These are phyloP conservation scores for Abrus precatorius DNA, from an alignment of 306 rosid species.

Conservation along the genomic window DNA sequence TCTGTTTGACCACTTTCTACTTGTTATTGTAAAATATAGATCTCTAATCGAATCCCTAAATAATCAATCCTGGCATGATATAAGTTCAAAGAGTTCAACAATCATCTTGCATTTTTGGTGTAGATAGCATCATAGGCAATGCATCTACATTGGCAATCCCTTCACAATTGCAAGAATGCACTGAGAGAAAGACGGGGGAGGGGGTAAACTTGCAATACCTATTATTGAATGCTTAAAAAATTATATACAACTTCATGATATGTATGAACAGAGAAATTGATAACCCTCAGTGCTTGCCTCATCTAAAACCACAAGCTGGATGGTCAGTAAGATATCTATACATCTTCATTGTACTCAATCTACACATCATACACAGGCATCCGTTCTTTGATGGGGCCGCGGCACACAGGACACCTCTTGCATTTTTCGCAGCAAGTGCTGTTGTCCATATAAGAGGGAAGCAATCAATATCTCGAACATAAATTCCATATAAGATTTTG, in stretches of 20 bases:
- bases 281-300: constrained; percentile 54
- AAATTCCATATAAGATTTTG: background rate
- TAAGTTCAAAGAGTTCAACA: background rate
- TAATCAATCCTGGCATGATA: background rate
- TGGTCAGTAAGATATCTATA: constrained; percentile 43
- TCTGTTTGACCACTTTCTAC: no score
- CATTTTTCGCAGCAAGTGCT: constrained; percentile 88
- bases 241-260: constrained; percentile 48
- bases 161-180: constrained; percentile 29
- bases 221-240: constrained; percentile 12
- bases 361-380: constrained; percentile 77
- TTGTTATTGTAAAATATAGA: no score
- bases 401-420: constrained; percentile 86
- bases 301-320: constrained; percentile 65
- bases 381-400: constrained; percentile 69
- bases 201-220: constrained; percentile 1
- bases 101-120: constrained; percentile 4
- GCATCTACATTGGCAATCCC: constrained; percentile 2
- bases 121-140: constrained; percentile 10
- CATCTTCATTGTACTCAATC: constrained; percentile 44
- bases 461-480: background rate
- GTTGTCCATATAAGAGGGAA: constrained; percentile 42
- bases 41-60: no score
- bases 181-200: background rate
- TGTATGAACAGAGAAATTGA: constrained; percentile 43